Percentiles rank a stretch among this genome's conserved stretches.
phyloP scores from a whole-genome alignment of 2,329 filamentous ascomycete species.

The Rhytidhysteron rufulum region DNA sequence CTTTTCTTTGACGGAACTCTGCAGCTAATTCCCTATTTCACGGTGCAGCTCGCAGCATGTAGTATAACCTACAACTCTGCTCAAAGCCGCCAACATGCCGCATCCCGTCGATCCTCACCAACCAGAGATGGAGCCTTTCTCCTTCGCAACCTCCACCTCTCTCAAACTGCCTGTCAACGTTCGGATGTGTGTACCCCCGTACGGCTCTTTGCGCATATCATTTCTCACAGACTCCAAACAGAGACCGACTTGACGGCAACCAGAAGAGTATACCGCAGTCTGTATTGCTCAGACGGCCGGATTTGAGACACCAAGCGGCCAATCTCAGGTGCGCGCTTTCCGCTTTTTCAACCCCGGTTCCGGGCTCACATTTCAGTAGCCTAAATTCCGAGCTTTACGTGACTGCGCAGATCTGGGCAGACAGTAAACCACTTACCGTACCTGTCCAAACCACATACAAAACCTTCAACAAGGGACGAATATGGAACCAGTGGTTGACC shows the following conservation, averaged over 20 bases:
- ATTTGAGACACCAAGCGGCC: conserved; percentile 82
- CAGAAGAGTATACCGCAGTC: conserved; percentile 73
- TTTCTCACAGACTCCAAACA: conserved; percentile 34
- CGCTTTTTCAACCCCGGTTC: conserved; percentile 17
- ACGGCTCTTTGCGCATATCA: not conserved
- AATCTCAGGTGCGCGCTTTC: conserved; percentile 64
- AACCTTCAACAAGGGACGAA: conserved; percentile 68
- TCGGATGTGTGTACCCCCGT: conserved; percentile 53
- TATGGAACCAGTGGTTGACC: conserved; percentile 96
- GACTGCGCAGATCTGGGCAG: conserved; percentile 89
- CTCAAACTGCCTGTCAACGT: conserved; percentile 67
- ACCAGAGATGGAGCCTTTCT: conserved; percentile 92
- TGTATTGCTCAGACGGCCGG: conserved; percentile 70
- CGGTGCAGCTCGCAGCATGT: too few relatives aligned
- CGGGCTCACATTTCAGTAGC: conserved; percentile 41
- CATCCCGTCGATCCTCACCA: too few relatives aligned
- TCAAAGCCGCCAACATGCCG: too few relatives aligned
- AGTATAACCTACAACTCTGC: too few relatives aligned
- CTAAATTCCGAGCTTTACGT: conserved; percentile 85
- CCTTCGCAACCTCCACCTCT: conserved; percentile 85
- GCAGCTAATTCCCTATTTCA: too few relatives aligned
- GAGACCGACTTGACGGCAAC: conserved; percentile 72
- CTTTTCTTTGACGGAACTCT: too few relatives aligned
- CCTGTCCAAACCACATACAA: conserved; percentile 92
- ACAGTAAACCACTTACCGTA: conserved; percentile 90